Base-by-base conservation (phyloP, 768 basidiomycete genomes). In the Mycena leptocephala region DNA sequence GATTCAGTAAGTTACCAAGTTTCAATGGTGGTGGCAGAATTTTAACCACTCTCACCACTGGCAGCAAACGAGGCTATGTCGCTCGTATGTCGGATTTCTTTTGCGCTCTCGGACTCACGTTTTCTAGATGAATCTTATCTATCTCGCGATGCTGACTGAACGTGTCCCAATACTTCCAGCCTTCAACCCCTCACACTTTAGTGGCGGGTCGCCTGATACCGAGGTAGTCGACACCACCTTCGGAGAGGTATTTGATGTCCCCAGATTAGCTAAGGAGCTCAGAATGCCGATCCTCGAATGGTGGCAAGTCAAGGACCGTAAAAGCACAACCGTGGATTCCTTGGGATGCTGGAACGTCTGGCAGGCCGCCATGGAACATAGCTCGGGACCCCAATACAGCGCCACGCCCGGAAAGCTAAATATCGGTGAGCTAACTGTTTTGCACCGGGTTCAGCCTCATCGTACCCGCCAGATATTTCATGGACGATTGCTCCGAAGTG, bases 51-150 rank as follows among this genome's bases (percentile, higher is more conserved):
- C 55, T 53, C 22, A 33, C n/a, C 30, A 32, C 43, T 66, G 58
- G 39, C 77, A 89, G 88, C 88, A 5, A 89, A 89, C 82, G 88
- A 89, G 73, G 85, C 88, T 46, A 89, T 89, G 86, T 85, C 88
- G 43, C 85, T 81, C 51, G 84, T 85, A 35, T 41, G 81, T 71
- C 46, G 6, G 3, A 2, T 28, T 30, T 18, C 6, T 18, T 2
- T 5, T 13, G 20, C 33, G n/a, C 33, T 8, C 13, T 22, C 58
- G 16, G 0, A 28, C 35, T 43, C 14, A 67, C 33, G 1, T 16
- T 33, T 5, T 39, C 18, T 72, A 86, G 82, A 81, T 80, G 74
- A 86, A 87, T 70, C 70, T 86, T 11, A 69, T 87, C n/a, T 87
- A 86, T 61, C 84, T 87, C 30, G 82, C 81, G 10, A 46, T 80